A percentile compares a stretch with the other conserved stretches of the same genome.
phyloP scores from a whole-genome alignment of 108 stramenopile species.

The Fragilariopsis cylindrus region DNA sequence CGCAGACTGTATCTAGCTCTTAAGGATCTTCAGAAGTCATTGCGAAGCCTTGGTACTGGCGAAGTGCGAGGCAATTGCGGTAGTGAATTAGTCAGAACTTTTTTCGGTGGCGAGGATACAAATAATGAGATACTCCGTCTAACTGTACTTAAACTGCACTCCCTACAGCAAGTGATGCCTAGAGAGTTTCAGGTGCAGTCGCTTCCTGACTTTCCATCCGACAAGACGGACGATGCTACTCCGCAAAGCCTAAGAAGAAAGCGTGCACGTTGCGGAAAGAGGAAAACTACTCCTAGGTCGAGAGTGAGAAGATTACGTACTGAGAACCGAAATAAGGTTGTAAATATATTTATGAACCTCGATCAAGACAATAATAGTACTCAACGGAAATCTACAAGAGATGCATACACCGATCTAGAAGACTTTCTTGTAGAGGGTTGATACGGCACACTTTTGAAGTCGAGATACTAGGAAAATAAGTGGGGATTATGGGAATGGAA shows the following conservation, averaged over 20 bases:
- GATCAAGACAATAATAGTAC: constrained; percentile 25
- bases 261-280: background rate
- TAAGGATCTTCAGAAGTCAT: constrained; percentile 6
- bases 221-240: background rate
- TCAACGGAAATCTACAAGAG: constrained; percentile 6
- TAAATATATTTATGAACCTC: constrained; percentile 35
- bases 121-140: constrained; percentile 10
- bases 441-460: too few species aligned
- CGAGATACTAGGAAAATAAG: too few species aligned
- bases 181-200: background rate
- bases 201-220: constrained; percentile 29
- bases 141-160: constrained; percentile 1
- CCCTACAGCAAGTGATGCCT: constrained; percentile 7
- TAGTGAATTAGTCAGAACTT: background rate
- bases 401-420: constrained; percentile 52
- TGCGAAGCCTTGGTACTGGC: background rate
- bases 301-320: background rate
- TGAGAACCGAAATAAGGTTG: constrained; percentile 44
- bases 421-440: constrained; percentile 55
- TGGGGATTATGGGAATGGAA: too few species aligned
- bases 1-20: constrained; percentile 17
- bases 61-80: background rate
- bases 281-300: constrained; percentile 2
- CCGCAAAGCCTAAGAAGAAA: constrained; percentile 3
- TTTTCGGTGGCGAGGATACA: constrained; percentile 5